Percentiles rank a stretch among this genome's conserved stretches.
Evolutionary conservation across 345 rosid species (phyloP).

Genomic region (Rubroshorea leprosula): DNA sequence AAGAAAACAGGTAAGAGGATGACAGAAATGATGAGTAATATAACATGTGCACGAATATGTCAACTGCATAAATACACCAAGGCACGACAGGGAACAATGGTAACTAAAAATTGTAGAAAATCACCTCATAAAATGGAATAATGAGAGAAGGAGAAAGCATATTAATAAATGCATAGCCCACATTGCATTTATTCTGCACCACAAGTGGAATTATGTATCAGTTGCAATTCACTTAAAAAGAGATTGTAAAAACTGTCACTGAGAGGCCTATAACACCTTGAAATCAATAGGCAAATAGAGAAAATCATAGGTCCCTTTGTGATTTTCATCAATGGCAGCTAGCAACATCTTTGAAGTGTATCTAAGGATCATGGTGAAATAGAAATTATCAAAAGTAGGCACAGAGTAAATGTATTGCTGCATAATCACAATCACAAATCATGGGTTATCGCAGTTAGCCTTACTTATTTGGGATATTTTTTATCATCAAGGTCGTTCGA

Average conservation of each 20-base stretch:
- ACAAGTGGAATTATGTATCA: conserved; percentile 18
- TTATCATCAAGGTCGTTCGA: conserved; percentile 58
- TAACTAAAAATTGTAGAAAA: not conserved
- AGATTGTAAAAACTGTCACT: conserved; percentile 13
- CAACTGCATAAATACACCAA: conserved; percentile 2
- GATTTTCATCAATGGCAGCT: conserved; percentile 67
- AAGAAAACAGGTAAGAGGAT: not conserved
- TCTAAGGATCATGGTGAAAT: conserved; percentile 25
- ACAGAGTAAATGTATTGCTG: not conserved
- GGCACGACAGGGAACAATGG: not conserved
- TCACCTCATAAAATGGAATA: conserved; percentile 62
- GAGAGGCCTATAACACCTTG: conserved; percentile 43
- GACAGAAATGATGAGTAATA: not conserved
- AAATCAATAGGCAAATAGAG: conserved; percentile 75
- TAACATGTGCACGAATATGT: not conserved
- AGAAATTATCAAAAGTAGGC: conserved; percentile 1
- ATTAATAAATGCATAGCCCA: conserved; percentile 80
- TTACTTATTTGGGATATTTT: conserved; percentile 62
- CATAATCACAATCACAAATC: not conserved
- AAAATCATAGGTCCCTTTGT: conserved; percentile 61
- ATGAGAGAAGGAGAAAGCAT: conserved; percentile 69
- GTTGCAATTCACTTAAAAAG: conserved; percentile 8
- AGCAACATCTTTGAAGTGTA: conserved; percentile 75
- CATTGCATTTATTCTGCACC: conserved; percentile 77
- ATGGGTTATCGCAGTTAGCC: conserved; percentile 13